Base-by-base conservation (phyloP, 805 yeast genomes). In the Brettanomyces nanus region DNA sequence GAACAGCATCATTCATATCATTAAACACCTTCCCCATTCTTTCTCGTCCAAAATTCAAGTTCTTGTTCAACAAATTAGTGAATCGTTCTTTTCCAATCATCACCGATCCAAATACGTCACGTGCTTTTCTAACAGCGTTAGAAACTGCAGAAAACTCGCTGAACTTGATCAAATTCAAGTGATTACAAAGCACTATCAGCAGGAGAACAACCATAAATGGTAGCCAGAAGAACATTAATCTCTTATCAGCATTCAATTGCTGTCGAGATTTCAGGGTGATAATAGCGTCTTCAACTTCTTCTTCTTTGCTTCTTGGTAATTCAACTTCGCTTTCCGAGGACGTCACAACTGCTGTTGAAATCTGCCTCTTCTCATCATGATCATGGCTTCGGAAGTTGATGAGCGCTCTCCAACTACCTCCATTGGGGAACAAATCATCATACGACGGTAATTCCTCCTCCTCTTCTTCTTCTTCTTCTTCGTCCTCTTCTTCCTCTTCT, bases 161-260 rank as follows among this genome's bases (percentile, higher is more conserved):
- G 15, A 50, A 33, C n/a, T 43, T 37, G 20, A 51, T 39, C 19
- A 57, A 37, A 18, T 52, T 47, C 27, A 61, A 47, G 29, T 52
- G 53, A 33, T 47, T 54, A 19, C 56, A 59, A 6, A 58, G 39
- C n/a, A 61, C 43, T 15, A 59, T 44, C 33, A 77, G 62, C 14
- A 79, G 58, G 23, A 84, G 54, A 17, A 80, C 48, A 37, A 85
- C 61, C 56, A 75, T 60, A 28, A 84, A 70, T 11, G 97, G 97
- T 41, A 87, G 61, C 97, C 97, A 89, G 70, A 89, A 87, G 56
- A 89, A 85, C 43, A 85, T 62, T 45, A 89, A 66, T 85, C 86
- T 81, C 52, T 75, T 80, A 59, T 89, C 97, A 51, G 85, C 82
- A 48, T 66, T 68, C 27, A 73, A 63, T 0, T 75, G 62, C 47